phyloP scores from a whole-genome alignment of 305 asterid genomes.

The Rubia tinctorum region DNA sequence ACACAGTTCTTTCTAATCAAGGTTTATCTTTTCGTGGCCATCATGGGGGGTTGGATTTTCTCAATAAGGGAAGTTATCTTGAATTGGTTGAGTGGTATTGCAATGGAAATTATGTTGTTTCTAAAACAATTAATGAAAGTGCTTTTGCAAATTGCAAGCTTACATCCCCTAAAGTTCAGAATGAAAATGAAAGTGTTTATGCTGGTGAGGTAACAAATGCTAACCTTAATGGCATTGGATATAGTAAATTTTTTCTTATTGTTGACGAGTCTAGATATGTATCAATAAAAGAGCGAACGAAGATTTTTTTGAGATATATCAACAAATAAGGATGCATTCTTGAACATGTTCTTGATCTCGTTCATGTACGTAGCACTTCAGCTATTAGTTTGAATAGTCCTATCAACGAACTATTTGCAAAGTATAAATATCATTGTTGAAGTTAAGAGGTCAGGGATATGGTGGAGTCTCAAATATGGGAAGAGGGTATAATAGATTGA shows the following conservation, averaged over 20 bases:
- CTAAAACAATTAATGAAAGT: not conserved
- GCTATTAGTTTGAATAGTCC: not conserved
- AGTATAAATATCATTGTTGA: not conserved
- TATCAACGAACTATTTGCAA: not conserved
- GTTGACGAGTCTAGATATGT: not conserved
- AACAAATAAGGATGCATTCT: not conserved
- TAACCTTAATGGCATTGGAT: not conserved
- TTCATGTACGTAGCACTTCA: not conserved
- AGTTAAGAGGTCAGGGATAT: not conserved
- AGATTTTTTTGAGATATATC: not conserved
- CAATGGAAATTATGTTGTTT: no score
- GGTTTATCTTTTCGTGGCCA: no score
- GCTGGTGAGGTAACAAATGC: not conserved
- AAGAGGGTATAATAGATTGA: not conserved
- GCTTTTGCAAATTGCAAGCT: not conserved
- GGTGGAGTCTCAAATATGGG: not conserved
- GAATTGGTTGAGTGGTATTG: no score
- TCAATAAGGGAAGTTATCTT: no score
- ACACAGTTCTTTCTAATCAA: no score
- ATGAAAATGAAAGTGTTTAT: not conserved
- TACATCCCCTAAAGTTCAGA: not conserved
- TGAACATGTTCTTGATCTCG: not conserved
- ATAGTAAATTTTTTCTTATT: not conserved
- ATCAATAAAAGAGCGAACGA: not conserved
- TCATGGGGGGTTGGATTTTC: no score